These are phyloP conservation scores for Dendryphion nanum DNA, from an alignment of 2,329 filamentous ascomycete species.

Conservation along the genomic window DNA sequence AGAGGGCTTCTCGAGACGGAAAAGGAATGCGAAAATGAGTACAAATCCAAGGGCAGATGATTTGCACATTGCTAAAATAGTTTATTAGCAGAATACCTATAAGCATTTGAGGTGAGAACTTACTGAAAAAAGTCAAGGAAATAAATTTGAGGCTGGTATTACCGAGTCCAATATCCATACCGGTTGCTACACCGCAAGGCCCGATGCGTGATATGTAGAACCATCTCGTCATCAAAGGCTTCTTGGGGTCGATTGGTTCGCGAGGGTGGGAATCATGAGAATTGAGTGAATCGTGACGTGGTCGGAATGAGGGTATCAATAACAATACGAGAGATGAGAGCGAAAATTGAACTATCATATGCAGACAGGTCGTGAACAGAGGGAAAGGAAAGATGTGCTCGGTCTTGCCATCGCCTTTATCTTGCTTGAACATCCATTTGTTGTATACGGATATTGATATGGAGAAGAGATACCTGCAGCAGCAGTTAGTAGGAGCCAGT, in stretches of 20 bases:
- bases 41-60: slow-evolving; percentile 95
- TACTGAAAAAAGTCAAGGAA: slow-evolving; percentile 88
- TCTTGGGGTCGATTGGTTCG: slow-evolving; percentile 43
- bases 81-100: slow-evolving; percentile 12
- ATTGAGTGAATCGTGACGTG: slow-evolving; percentile 50
- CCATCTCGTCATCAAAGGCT: slow-evolving; percentile 74
- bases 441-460: slow-evolving; percentile 82
- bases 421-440: slow-evolving; percentile 96
- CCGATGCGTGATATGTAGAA: slow-evolving; percentile 93
- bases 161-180: slow-evolving; percentile 90
- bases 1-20: slow-evolving; percentile 85
- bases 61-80: slow-evolving; percentile 79
- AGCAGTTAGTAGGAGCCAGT: too few species aligned
- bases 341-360: slow-evolving; percentile 89
- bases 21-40: slow-evolving; percentile 89
- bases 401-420: slow-evolving; percentile 33
- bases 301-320: slow-evolving; percentile 78
- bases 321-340: slow-evolving; percentile 77
- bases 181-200: slow-evolving; percentile 88
- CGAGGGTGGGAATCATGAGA: slow-evolving; percentile 24
- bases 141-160: slow-evolving; percentile 97
- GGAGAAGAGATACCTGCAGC: slow-evolving; percentile 71
- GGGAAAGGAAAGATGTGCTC: slow-evolving; percentile 80
- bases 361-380: slow-evolving; percentile 88
- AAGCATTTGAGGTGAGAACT: slow-evolving; percentile 10